These are phyloP conservation scores for Mrakia frigida DNA, from an alignment of 768 basidiomycete species.

Conservation along the genomic window DNA sequence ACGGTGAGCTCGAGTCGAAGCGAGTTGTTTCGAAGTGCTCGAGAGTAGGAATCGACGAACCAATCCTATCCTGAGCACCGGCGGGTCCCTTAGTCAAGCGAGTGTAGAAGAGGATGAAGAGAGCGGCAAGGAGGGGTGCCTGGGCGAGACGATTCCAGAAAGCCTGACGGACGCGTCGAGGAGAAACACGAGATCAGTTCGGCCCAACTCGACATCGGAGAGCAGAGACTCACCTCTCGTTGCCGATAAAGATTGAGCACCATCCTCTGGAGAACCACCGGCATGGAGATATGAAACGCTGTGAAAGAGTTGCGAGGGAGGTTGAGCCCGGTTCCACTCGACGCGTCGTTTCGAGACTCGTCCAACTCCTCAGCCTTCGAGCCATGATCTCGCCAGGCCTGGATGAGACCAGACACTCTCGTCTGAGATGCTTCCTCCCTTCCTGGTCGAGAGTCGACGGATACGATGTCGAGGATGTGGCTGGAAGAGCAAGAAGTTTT, in stretches of 20 bases:
- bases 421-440: slow-evolving; percentile 33
- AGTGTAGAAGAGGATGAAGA: slow-evolving; percentile 46
- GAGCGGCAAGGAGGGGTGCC: slow-evolving; percentile 12
- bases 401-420: slow-evolving; percentile 35
- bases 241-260: slow-evolving; percentile 48
- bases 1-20: not conserved
- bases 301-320: slow-evolving; percentile 32
- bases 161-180: not conserved
- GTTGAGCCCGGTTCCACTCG: not conserved
- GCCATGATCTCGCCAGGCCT: slow-evolving; percentile 30
- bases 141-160: slow-evolving; percentile 24
- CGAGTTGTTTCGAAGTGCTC: not conserved
- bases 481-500: not conserved
- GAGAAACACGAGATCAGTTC: too few relatives aligned
- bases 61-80: slow-evolving; percentile 49
- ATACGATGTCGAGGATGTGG: slow-evolving; percentile 58
- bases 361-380: slow-evolving; percentile 9
- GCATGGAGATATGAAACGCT: slow-evolving; percentile 44
- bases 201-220: slow-evolving; percentile 34
- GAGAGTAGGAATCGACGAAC: slow-evolving; percentile 29
- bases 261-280: slow-evolving; percentile 46
- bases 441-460: slow-evolving; percentile 38
- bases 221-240: slow-evolving; percentile 42
- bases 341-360: not conserved
- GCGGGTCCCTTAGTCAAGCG: slow-evolving; percentile 45